These are phyloP conservation scores for slime mould (Dictyostelium discoideum) DNA, from an alignment of 78 protist genomes.

Conservation along the genomic window dicty_2.7 NC_007089.4:6182501-6183000, in stretches of 20 bases:
- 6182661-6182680: background rate
- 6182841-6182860: background rate
- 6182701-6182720: background rate
- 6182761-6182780: background rate
- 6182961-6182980: background rate
- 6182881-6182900: background rate
- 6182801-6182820: background rate
- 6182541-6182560: conserved; percentile 71
- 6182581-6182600: conserved; percentile 65
- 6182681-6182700: background rate
- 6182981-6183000: background rate
- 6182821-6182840: background rate
- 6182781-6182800: background rate
- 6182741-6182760: conserved; percentile 3
- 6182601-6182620: conserved; percentile 40
- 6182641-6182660: background rate
- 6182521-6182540: conserved; percentile 73
- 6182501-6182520: conserved; percentile 26
- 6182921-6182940: background rate
- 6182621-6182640: conserved; percentile 30
- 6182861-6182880: background rate
- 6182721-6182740: conserved; percentile 8
- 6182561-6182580: conserved; percentile 68
- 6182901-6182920: background rate
- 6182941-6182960: too few relatives aligned